A percentile compares a stretch with the other conserved stretches of the same genome.
Conservation (phyloP, 2,329 filamentous ascomycete species). For the Colletotrichum magnum region DNA sequence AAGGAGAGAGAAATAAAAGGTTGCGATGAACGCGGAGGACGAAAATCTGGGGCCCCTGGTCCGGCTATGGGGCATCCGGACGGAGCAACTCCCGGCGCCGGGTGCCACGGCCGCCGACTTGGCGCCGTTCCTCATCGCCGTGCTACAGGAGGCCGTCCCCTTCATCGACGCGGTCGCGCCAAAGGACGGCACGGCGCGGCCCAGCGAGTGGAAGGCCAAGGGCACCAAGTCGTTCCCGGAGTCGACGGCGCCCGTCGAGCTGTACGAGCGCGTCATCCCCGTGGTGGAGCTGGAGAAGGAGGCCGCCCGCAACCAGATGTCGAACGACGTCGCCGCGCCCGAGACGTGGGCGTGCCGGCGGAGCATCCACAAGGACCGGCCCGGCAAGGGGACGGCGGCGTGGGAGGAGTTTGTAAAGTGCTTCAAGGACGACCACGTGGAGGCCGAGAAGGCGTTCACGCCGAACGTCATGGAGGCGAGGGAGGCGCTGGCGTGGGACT, state of each 20-base stretch:
- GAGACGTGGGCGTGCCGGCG: slow-evolving; percentile 77
- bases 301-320: slow-evolving; percentile 51
- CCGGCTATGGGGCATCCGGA: slow-evolving; percentile 67
- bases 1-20: background rate
- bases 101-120: slow-evolving; percentile 59
- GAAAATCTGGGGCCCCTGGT: slow-evolving; percentile 61
- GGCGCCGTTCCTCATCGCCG: slow-evolving; percentile 63
- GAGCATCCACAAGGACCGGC: slow-evolving; percentile 71
- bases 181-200: slow-evolving; percentile 47
- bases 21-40: slow-evolving; percentile 29
- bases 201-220: slow-evolving; percentile 66
- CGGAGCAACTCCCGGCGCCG: slow-evolving; percentile 61
- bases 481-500: slow-evolving; percentile 61
- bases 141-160: slow-evolving; percentile 70
- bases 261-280: slow-evolving; percentile 66
- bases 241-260: slow-evolving; percentile 65
- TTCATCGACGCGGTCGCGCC: slow-evolving; percentile 71
- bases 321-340: slow-evolving; percentile 39
- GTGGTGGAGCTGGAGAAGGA: slow-evolving; percentile 58
- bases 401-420: slow-evolving; percentile 75
- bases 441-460: slow-evolving; percentile 58
- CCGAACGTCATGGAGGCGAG: slow-evolving; percentile 53
- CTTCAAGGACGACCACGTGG: slow-evolving; percentile 66
- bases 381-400: slow-evolving; percentile 66
- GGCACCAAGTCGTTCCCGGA: slow-evolving; percentile 63